Evolutionary conservation across 2,329 filamentous ascomycete genomes (phyloP), one percentile per base, ranked within the genome.

Genomic region (Pseudogymnoascus pannorum): DNA sequence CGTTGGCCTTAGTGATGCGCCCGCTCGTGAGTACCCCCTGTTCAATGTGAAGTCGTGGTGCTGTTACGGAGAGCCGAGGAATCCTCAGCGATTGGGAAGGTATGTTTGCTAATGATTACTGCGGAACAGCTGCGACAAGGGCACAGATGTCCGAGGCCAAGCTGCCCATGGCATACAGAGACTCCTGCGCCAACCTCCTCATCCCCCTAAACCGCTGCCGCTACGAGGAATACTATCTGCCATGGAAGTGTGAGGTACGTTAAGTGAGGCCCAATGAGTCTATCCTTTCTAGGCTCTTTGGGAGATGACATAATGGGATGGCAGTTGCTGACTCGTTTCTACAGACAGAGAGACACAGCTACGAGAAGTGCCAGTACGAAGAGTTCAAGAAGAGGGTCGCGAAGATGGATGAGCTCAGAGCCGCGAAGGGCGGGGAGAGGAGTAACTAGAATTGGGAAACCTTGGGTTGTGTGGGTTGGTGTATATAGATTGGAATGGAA

Each of bases 281-380:
- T 51, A 26, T 63, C 18, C n/a, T 12, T 12, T 24, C 9, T 24
- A 12, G 42, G 22, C 22, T 22, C 1, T 3, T 22, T 60, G 7
- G 26, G 26, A 8, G 58, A 16, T 60, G 26, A 26, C 16, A 33
- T 20, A 20, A 20, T 20, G 14, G 40, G 20, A 29, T 9, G 3
- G 7, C n/a, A 18, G 24, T 9, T 26, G 64, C 66, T 68, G 59
- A 69, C 54, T 24, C 14, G 35, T 48, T 54, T 16, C 3, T 62
- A 63, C 73, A 97, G 94, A 87, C 92, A 75, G 94, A 99, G 82
- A 84, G 94, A 80, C 94, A 99, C 79, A 88, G 87, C 72, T 99
- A 99, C 82, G 94, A 99, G 76, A 97, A 97, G 77, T 99, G 94
- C 85, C 94, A 99, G 74, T 99, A 99, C 78, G 89, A 89, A 67